Conservation (phyloP, 2,329 filamentous ascomycete genomes). For the Calonectria hongkongensis region DNA sequence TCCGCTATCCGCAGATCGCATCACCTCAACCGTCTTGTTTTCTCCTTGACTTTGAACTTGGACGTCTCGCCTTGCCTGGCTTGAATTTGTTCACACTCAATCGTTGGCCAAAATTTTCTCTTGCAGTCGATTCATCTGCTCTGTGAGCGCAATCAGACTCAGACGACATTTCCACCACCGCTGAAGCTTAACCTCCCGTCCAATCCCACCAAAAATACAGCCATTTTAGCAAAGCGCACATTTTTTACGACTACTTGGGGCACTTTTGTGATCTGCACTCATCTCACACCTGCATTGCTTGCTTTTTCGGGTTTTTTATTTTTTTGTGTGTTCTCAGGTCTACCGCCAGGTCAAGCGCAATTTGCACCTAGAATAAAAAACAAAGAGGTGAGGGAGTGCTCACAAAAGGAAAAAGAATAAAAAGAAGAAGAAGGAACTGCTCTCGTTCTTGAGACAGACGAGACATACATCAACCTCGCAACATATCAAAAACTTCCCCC, state of each 20-base stretch:
- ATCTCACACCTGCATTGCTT: not conserved
- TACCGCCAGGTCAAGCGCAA: not conserved
- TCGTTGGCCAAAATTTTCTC: conserved; percentile 9
- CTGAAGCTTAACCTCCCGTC: not conserved
- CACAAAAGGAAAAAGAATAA: conserved; percentile 6
- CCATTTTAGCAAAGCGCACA: not conserved
- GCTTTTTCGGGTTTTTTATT: not conserved
- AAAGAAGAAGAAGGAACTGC: not conserved
- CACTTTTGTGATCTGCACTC: conserved; percentile 7
- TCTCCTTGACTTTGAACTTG: not conserved
- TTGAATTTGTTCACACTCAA: conserved; percentile 30
- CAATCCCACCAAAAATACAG: conserved; percentile 22
- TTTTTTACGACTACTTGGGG: not conserved
- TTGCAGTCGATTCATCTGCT: conserved; percentile 24
- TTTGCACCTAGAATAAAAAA: not conserved
- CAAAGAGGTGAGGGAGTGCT: too few species aligned
- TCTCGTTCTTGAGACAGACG: conserved; percentile 18
- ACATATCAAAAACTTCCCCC: not conserved
- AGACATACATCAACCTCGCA: not conserved
- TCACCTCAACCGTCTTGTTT: not conserved
- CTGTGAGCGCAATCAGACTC: conserved; percentile 27
- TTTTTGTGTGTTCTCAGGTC: not conserved
- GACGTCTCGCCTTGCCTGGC: conserved; percentile 12
- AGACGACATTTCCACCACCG: conserved; percentile 25
- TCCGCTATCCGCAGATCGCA: not conserved